Conservation (phyloP, 2,329 filamentous ascomycete species). For the Ustulina deusta region DNA sequence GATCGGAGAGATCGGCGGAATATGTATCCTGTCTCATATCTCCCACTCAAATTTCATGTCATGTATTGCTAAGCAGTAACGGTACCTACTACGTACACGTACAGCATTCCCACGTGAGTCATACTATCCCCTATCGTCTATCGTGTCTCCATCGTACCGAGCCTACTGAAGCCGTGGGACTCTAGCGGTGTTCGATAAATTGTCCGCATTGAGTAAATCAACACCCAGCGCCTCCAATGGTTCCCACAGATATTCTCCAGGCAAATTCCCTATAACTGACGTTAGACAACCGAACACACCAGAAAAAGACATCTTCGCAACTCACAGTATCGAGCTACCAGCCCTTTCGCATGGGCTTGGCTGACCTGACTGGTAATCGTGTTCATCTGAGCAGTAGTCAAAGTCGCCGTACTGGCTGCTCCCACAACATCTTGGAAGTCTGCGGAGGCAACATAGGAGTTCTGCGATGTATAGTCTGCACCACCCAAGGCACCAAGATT, state of each 20-base stretch:
- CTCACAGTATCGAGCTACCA: conserved; percentile 50
- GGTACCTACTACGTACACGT: too few species aligned
- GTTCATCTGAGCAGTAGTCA: conserved; percentile 36
- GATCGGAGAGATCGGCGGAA: not conserved
- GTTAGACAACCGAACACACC: conserved; percentile 30
- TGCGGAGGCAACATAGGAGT: conserved; percentile 49
- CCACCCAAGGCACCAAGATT: conserved; percentile 41
- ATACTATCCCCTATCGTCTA: not conserved
- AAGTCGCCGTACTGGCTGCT: conserved; percentile 37
- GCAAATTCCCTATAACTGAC: conserved; percentile 42
- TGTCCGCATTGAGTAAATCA: conserved; percentile 48
- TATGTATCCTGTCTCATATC: not conserved
- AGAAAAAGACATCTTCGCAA: conserved; percentile 13
- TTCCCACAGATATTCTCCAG: conserved; percentile 49
- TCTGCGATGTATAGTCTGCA: conserved; percentile 40
- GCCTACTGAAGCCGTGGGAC: conserved; percentile 31
- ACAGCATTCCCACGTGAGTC: not conserved
- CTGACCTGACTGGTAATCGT: conserved; percentile 40
- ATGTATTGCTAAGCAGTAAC: conserved; percentile 7
- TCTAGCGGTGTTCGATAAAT: conserved; percentile 44
- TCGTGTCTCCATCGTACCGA: conserved; percentile 2
- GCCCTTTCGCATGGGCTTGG: conserved; percentile 44
- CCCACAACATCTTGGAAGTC: conserved; percentile 45
- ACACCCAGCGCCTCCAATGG: conserved; percentile 43
- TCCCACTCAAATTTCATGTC: not conserved